Evolutionary conservation across 768 basidiomycete genomes (phyloP).

Genomic region (Russula griseocarnosa): DNA sequence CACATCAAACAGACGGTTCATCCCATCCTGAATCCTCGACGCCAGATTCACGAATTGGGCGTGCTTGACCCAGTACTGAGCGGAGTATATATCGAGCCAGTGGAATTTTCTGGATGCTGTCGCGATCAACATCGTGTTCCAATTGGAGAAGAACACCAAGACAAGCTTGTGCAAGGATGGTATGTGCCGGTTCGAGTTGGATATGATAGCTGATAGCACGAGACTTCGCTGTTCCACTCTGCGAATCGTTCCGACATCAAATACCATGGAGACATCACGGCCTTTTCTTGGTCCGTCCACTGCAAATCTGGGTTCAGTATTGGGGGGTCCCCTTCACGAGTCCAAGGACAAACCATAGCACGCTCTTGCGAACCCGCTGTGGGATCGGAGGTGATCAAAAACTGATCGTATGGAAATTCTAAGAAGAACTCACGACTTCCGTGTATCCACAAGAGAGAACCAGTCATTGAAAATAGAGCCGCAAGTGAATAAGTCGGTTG

Average conservation of each 20-base stretch:
- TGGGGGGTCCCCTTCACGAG: not conserved
- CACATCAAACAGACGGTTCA: not conserved
- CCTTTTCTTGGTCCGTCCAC: not conserved
- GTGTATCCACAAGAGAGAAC: not conserved
- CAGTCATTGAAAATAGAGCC: not conserved
- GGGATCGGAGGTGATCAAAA: not conserved
- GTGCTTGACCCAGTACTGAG: slow-evolving; percentile 6
- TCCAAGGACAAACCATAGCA: slow-evolving; percentile 6
- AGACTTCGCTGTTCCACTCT: not conserved
- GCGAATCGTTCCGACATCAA: not conserved
- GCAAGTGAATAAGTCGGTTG: not conserved
- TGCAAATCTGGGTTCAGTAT: not conserved
- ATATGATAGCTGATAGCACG: slow-evolving; percentile 4
- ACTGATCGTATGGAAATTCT: not conserved
- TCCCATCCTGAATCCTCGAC: not conserved
- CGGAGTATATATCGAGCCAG: slow-evolving; percentile 2
- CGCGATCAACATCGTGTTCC: not conserved
- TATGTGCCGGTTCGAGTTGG: not conserved
- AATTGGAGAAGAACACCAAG: not conserved
- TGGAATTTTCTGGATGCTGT: not conserved
- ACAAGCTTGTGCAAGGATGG: not conserved
- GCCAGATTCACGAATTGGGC: not conserved
- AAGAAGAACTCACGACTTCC: not conserved
- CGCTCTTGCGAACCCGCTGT: not conserved
- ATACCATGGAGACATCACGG: not conserved